Evolutionary conservation across 768 basidiomycete species (phyloP).

Genomic region (Calocera cornea): DNA sequence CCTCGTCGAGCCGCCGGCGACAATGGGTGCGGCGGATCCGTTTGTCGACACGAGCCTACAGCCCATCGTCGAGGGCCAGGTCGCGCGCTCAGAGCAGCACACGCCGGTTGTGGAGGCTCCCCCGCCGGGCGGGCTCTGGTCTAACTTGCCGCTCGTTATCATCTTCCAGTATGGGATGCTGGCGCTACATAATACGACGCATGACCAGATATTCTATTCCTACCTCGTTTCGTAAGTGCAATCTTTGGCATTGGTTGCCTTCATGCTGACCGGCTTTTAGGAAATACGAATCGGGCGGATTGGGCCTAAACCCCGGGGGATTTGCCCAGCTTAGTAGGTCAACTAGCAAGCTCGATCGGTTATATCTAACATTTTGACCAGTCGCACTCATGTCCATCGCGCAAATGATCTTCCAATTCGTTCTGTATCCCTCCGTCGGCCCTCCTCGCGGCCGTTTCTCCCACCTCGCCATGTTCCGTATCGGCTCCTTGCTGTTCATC

Average conservation of each 20-base stretch:
- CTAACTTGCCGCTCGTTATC: slow-evolving; percentile 66
- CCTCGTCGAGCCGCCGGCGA: slow-evolving; percentile 3
- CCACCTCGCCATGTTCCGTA: slow-evolving; percentile 77
- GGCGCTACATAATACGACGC: slow-evolving; percentile 53
- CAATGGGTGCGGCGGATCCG: background rate
- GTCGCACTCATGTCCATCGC: slow-evolving; percentile 89
- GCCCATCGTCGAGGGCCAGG: slow-evolving; percentile 9
- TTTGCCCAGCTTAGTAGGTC: slow-evolving; percentile 74
- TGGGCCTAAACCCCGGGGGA: slow-evolving; percentile 80
- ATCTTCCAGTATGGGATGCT: slow-evolving; percentile 85
- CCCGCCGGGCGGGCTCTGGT: slow-evolving; percentile 22
- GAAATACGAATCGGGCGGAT: slow-evolving; percentile 69
- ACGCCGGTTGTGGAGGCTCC: slow-evolving; percentile 5
- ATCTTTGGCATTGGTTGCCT: background rate
- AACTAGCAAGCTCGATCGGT: slow-evolving; percentile 16
- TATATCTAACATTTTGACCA: slow-evolving; percentile 22
- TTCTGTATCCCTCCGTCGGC: slow-evolving; percentile 75
- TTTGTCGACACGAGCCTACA: background rate
- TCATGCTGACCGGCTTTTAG: slow-evolving; percentile 28
- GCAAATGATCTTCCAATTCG: slow-evolving; percentile 84
- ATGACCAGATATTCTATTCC: slow-evolving; percentile 17
- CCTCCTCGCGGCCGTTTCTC: slow-evolving; percentile 74
- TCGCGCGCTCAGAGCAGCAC: slow-evolving; percentile 2
- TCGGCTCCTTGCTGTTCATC: slow-evolving; percentile 75
- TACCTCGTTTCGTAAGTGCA: slow-evolving; percentile 65